Evolutionary conservation across 352 stramenopile species (phyloP).

Genomic region (Phytophthora sansomeana): DNA sequence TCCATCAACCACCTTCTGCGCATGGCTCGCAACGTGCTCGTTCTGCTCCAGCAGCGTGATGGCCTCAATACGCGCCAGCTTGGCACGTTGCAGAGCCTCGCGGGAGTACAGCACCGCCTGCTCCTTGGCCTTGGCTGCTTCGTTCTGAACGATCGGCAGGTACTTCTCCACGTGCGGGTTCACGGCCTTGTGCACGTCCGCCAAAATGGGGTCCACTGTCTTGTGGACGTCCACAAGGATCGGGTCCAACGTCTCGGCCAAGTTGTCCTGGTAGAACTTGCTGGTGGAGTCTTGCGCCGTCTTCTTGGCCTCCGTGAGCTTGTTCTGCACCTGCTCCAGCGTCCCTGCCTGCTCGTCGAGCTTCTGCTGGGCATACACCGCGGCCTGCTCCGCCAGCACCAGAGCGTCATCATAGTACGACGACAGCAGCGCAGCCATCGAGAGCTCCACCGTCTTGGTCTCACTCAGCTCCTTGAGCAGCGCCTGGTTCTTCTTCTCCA

Average conservation of each 20-base stretch:
- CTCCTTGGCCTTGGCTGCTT: constrained; percentile 50
- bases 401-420: constrained; percentile 86
- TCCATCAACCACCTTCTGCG: constrained; percentile 74
- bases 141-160: constrained; percentile 55
- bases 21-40: constrained; percentile 59
- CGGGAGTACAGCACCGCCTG: constrained; percentile 51
- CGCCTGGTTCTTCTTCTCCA: constrained; percentile 71
- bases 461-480: constrained; percentile 62
- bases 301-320: constrained; percentile 57
- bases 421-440: constrained; percentile 71
- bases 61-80: constrained; percentile 53
- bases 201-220: constrained; percentile 68
- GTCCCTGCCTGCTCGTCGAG: constrained; percentile 52
- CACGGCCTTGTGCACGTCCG: constrained; percentile 53
- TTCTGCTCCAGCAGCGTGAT: constrained; percentile 71
- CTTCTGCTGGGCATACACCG: constrained; percentile 51
- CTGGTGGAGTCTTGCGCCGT: constrained; percentile 49
- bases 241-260: constrained; percentile 72
- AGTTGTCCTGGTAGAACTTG: constrained; percentile 76
- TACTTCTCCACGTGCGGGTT: constrained; percentile 70
- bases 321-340: constrained; percentile 60
- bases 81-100: constrained; percentile 51
- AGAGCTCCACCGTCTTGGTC: constrained; percentile 60
- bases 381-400: constrained; percentile 50
- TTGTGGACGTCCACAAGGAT: constrained; percentile 60